Evolutionary conservation across 2,329 filamentous ascomycete genomes (phyloP).

Genomic region (Hypoxylon sp.): DNA sequence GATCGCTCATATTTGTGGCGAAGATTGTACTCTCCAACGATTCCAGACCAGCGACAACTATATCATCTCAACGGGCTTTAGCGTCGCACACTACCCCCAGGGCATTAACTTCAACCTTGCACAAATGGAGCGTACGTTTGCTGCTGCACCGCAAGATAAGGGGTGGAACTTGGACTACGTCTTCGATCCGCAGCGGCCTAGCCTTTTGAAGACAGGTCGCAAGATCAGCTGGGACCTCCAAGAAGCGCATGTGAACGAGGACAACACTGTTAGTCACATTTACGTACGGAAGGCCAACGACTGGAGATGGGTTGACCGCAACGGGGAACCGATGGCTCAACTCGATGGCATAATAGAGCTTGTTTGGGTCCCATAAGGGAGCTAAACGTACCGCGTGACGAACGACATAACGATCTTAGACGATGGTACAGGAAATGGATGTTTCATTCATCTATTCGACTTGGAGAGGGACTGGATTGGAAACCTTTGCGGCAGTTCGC

Average conservation of each 20-base stretch:
- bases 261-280: conserved; percentile 67
- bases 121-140: conserved; percentile 69
- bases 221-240: conserved; percentile 70
- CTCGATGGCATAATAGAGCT: conserved; percentile 71
- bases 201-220: conserved; percentile 63
- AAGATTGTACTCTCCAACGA: conserved; percentile 72
- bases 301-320: conserved; percentile 65
- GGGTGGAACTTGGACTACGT: conserved; percentile 68
- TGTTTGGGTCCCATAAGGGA: conserved; percentile 65
- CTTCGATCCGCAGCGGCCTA: conserved; percentile 65
- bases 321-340: conserved; percentile 65
- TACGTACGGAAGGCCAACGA: conserved; percentile 69
- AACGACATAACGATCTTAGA: conserved; percentile 45
- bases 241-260: conserved; percentile 63
- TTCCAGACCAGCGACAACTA: conserved; percentile 69
- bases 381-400: conserved; percentile 5
- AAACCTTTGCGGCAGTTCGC: conserved; percentile 15
- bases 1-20: conserved; percentile 71
- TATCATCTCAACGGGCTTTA: conserved; percentile 72
- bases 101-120: conserved; percentile 66
- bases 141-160: conserved; percentile 63
- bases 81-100: conserved; percentile 69
- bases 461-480: conserved; percentile 35
- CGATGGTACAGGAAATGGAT: conserved; percentile 34
- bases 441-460: conserved; percentile 30